Conservation (phyloP, 1,139 yeast genomes). For the Debaryomyces fabryi region DNA sequence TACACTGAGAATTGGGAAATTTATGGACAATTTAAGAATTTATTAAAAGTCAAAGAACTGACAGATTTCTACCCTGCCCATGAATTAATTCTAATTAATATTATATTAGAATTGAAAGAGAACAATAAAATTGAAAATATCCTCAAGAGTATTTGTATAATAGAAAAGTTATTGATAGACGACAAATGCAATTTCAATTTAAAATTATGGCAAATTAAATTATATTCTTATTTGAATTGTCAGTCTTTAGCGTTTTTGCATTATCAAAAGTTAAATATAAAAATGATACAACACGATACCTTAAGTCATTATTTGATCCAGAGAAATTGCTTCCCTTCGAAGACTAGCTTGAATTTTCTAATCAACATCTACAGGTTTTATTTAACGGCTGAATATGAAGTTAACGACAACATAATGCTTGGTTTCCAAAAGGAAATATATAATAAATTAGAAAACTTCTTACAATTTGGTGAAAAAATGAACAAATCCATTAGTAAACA, state of each 20-base stretch:
- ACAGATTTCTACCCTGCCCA: conserved; percentile 70
- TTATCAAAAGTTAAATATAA: conserved; percentile 60
- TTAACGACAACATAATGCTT: conserved; percentile 45
- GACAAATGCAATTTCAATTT: conserved; percentile 71
- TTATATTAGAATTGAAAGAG: conserved; percentile 25
- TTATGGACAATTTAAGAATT: conserved; percentile 33
- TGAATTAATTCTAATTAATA: conserved; percentile 60
- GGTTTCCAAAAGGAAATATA: conserved; percentile 60
- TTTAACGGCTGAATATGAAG: conserved; percentile 52
- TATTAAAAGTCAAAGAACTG: conserved; percentile 40
- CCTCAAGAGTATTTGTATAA: conserved; percentile 38
- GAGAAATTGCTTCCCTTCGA: conserved; percentile 41
- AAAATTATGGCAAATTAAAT: conserved; percentile 68
- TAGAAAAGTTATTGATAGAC: conserved; percentile 49
- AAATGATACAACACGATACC: conserved; percentile 80
- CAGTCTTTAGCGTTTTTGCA: conserved; percentile 52
- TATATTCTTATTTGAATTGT: conserved; percentile 65
- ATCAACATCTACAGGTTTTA: conserved; percentile 48
- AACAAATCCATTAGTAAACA: conserved; percentile 41
- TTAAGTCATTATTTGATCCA: conserved; percentile 59
- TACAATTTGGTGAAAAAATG: conserved; percentile 51
- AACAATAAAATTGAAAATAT: conserved; percentile 16
- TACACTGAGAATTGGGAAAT: conserved; percentile 32
- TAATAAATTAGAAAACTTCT: conserved; percentile 64
- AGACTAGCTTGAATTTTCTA: conserved; percentile 27